Conservation (phyloP, 2,329 filamentous ascomycete species). For the Furcasterigmium sp. region DNA sequence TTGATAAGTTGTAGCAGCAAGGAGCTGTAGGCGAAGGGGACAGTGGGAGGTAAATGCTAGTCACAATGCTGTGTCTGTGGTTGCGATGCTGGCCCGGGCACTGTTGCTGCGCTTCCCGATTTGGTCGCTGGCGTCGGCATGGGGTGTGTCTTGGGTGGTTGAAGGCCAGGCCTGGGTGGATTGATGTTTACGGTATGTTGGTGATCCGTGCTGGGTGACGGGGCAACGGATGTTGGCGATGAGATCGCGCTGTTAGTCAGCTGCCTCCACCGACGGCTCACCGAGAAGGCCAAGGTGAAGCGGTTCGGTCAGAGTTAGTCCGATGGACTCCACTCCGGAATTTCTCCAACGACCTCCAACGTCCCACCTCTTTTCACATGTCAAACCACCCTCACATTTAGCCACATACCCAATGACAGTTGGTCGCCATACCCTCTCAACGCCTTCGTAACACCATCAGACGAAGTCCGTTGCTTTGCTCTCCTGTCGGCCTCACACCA, state of each 20-base stretch:
- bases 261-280: not conserved
- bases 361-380: not conserved
- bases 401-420: no score
- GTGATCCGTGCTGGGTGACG: slow-evolving; percentile 4
- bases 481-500: no score
- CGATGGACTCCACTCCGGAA: no score
- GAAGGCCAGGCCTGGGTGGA: slow-evolving; percentile 1
- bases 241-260: no score
- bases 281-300: no score
- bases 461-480: no score
- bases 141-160: not conserved
- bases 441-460: no score
- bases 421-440: no score
- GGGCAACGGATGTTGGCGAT: slow-evolving; percentile 9
- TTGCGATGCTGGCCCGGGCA: not conserved
- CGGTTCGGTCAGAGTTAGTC: not conserved
- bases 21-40: not conserved
- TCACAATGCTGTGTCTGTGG: slow-evolving; percentile 1
- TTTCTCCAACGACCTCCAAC: no score
- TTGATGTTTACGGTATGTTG: slow-evolving; percentile 3
- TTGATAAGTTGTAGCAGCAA: slow-evolving; percentile 8
- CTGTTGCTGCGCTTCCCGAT: slow-evolving; percentile 12
- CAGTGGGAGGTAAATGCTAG: not conserved
- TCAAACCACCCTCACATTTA: not conserved
- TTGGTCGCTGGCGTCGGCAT: slow-evolving; percentile 2